These are phyloP conservation scores for Elongisporangium senticosum DNA, from an alignment of 352 stramenopile genomes.

Conservation along the genomic window DNA sequence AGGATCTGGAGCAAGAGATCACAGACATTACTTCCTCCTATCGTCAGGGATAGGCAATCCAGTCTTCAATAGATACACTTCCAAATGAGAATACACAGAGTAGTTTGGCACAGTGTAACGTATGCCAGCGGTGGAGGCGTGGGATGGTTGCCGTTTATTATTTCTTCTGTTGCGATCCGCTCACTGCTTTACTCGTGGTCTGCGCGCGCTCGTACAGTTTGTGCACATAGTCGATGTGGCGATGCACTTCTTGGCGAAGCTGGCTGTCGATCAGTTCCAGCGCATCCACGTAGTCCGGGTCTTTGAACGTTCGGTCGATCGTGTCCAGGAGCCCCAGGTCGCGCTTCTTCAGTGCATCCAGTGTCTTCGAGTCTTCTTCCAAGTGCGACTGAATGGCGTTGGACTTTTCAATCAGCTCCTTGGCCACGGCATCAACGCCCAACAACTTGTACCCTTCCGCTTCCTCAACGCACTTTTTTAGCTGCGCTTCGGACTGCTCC, in stretches of 20 bases:
- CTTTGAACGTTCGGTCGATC: constrained; percentile 15
- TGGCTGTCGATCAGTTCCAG: constrained; percentile 28
- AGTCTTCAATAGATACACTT: neutral
- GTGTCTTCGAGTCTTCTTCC: constrained; percentile 41
- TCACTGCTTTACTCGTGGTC: constrained; percentile 10
- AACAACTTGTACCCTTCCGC: constrained; percentile 44
- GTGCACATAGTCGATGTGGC: constrained; percentile 58
- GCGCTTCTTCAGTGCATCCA: constrained; percentile 36
- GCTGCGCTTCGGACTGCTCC: constrained; percentile 31
- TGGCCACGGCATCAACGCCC: constrained; percentile 41
- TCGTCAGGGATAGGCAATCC: neutral
- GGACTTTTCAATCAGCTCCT: constrained; percentile 47
- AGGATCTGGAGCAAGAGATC: constrained; percentile 70
- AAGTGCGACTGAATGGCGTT: constrained; percentile 28
- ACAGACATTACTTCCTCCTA: constrained; percentile 43
- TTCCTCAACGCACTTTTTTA: constrained; percentile 35
- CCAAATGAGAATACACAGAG: too few relatives aligned
- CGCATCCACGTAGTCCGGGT: constrained; percentile 15
- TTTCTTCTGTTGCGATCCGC: constrained; percentile 17
- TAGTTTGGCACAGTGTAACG: too few relatives aligned
- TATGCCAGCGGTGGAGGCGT: too few relatives aligned
- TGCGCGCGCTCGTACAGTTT: constrained; percentile 37
- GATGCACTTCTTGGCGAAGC: constrained; percentile 46
- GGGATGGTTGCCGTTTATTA: neutral
- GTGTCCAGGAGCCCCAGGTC: constrained; percentile 44